These are phyloP conservation scores for Podila horticola DNA, from an alignment of 192 early-diverging fungal species.

Conservation along the genomic window DNA sequence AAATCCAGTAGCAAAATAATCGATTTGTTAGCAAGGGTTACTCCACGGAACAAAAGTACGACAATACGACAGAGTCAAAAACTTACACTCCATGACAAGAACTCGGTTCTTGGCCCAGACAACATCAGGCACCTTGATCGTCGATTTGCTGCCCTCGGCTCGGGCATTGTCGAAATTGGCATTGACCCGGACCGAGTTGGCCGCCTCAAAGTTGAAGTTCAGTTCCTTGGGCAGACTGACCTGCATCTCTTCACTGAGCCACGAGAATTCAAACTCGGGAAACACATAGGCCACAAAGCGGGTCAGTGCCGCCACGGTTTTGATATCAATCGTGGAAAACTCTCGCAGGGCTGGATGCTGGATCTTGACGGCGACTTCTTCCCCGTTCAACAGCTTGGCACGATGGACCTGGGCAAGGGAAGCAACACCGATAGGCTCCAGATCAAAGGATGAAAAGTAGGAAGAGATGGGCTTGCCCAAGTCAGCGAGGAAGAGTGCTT, in stretches of 20 bases:
- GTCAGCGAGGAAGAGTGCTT: constrained; percentile 74
- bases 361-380: constrained; percentile 93
- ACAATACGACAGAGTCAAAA: background rate
- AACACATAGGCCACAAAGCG: constrained; percentile 76
- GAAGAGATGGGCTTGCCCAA: constrained; percentile 70
- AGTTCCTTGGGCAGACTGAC: constrained; percentile 87
- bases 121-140: constrained; percentile 82
- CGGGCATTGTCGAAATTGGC: constrained; percentile 66
- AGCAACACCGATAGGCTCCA: constrained; percentile 89
- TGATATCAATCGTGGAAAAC: constrained; percentile 84
- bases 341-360: constrained; percentile 88
- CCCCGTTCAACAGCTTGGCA: constrained; percentile 72
- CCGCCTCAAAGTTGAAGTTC: constrained; percentile 84
- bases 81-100: constrained; percentile 87
- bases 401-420: constrained; percentile 95
- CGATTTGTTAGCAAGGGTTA: background rate
- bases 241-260: constrained; percentile 90
- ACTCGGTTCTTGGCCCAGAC: constrained; percentile 80
- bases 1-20: background rate
- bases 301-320: constrained; percentile 73
- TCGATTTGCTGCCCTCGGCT: constrained; percentile 48
- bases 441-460: constrained; percentile 83
- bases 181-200: constrained; percentile 75
- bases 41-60: background rate
- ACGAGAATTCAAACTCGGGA: constrained; percentile 91